Evolutionary conservation across 345 rosid species (phyloP).

Genomic region (Orychophragmus violaceus): DNA sequence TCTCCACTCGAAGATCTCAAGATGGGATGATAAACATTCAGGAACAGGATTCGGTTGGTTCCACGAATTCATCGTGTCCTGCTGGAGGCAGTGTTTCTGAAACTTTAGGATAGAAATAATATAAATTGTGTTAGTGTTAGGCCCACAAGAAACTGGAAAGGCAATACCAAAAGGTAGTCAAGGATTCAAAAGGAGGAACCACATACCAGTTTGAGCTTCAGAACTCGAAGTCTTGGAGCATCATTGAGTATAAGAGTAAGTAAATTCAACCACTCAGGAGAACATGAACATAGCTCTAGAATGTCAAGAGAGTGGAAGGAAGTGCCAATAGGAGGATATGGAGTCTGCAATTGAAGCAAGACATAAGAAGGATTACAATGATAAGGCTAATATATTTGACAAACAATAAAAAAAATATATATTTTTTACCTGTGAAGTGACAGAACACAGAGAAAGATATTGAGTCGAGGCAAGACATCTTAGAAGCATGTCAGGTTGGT

Average conservation of each 20-base stretch:
- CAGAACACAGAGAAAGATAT: constrained; percentile 5
- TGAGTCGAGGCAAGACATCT: constrained; percentile 1
- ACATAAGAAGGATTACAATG: background rate
- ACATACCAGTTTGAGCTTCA: constrained; percentile 2
- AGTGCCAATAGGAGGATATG: background rate
- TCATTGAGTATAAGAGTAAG: background rate
- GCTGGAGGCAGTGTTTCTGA: background rate
- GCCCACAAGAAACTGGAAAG: background rate
- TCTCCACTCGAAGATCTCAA: constrained; percentile 17
- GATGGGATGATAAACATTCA: constrained; percentile 6
- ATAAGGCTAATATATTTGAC: background rate
- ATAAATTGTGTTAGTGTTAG: background rate
- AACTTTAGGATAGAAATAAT: background rate
- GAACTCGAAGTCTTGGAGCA: constrained; percentile 9
- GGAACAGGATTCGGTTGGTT: background rate
- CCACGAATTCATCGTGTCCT: background rate
- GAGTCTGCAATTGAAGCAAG: background rate
- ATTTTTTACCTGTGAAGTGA: background rate
- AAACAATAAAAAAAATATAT: background rate
- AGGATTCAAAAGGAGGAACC: background rate
- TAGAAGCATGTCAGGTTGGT: background rate
- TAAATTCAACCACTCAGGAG: background rate
- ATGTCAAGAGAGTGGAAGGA: constrained; percentile 8
- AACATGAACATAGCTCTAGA: constrained; percentile 12
- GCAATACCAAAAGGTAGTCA: background rate